Evolutionary conservation across 352 stramenopile genomes (phyloP).

Genomic region (Plasmopara halstedii): DNA sequence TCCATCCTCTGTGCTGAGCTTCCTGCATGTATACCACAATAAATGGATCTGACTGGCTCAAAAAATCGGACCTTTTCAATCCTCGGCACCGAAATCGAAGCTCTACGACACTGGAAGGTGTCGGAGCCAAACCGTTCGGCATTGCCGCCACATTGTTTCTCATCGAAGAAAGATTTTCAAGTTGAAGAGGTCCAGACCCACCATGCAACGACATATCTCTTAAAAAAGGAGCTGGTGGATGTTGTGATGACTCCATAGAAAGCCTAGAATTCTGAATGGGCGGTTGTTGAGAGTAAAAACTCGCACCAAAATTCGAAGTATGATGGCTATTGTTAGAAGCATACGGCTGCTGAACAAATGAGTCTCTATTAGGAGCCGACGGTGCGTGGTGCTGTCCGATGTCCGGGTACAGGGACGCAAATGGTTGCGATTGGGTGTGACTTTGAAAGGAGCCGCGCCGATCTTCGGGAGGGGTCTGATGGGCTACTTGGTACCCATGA

Average conservation of each 20-base stretch:
- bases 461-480: no score
- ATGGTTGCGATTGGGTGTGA: no score
- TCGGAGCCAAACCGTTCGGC: slow-evolving; percentile 18
- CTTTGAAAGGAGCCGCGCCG: no score
- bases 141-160: slow-evolving; percentile 14
- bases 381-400: no score
- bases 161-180: slow-evolving; percentile 12
- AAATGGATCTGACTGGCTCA: slow-evolving; percentile 71
- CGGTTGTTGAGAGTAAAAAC: slow-evolving; percentile 1
- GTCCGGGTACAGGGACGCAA: no score
- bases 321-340: no score
- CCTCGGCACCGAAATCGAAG: slow-evolving; percentile 62
- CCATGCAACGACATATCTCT: slow-evolving; percentile 24
- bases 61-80: slow-evolving; percentile 61
- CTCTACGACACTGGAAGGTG: slow-evolving; percentile 54
- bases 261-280: slow-evolving; percentile 4
- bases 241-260: slow-evolving; percentile 4
- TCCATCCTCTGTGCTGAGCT: slow-evolving; percentile 33
- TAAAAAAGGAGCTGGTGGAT: slow-evolving; percentile 8
- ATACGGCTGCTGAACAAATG: no score
- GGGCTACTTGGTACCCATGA: no score
- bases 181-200: slow-evolving; percentile 38
- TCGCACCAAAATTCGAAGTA: slow-evolving; percentile 6
- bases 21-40: slow-evolving; percentile 69
- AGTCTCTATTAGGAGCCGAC: no score